A percentile compares a stretch with the other conserved stretches of the same genome.
Evolutionary conservation across 345 rosid species (phyloP).

Genomic region (Populus nigra): DNA sequence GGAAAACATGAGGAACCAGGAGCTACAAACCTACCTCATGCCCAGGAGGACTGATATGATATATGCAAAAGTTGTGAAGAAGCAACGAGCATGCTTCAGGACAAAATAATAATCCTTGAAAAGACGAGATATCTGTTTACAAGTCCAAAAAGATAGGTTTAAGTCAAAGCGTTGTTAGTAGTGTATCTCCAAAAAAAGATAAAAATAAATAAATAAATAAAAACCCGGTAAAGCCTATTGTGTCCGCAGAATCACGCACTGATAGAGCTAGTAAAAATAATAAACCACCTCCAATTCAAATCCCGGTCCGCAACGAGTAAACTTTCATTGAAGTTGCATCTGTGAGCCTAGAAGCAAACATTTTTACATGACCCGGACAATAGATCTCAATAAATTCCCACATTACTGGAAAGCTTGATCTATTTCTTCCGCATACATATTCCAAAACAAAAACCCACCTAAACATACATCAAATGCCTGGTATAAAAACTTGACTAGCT

Average conservation of each 20-base stretch:
- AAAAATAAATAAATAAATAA: background rate
- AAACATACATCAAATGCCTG: background rate
- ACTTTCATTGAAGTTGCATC: background rate
- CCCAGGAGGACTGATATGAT: constrained; percentile 95
- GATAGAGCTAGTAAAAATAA: background rate
- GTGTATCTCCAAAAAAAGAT: background rate
- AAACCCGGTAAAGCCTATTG: background rate
- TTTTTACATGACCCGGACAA: background rate
- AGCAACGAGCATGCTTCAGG: constrained; percentile 87
- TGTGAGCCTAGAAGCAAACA: background rate
- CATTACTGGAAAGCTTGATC: background rate
- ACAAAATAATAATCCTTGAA: constrained; percentile 86
- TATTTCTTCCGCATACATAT: background rate
- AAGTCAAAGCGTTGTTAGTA: constrained; percentile 12
- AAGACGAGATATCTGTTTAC: constrained; percentile 78
- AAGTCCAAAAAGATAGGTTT: constrained; percentile 8
- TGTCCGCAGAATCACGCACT: background rate
- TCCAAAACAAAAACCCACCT: background rate
- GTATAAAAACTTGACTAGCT: background rate
- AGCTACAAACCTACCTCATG: constrained; percentile 96
- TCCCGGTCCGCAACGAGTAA: background rate
- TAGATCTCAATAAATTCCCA: constrained; percentile 4
- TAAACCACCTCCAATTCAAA: background rate
- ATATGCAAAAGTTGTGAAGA: constrained; percentile 92
- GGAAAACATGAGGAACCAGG: constrained; percentile 11